Base-by-base conservation (phyloP, 2,329 filamentous ascomycete genomes). In the Fusarium metavorans region DNA sequence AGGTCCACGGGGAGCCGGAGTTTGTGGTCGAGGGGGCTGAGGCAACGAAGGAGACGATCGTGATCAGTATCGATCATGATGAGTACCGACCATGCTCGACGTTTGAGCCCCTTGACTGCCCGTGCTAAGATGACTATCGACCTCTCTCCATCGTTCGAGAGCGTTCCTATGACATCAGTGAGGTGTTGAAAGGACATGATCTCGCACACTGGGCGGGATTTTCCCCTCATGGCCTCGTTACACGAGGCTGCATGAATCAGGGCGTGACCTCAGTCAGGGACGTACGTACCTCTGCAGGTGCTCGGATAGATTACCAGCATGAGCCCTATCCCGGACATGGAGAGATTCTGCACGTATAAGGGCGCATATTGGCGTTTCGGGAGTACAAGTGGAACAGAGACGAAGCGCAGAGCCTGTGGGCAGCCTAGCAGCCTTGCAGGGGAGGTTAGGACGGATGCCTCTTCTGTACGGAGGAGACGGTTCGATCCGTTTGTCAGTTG, bases 281-380 rank as follows among this genome's bases (percentile, higher is more conserved):
- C 50, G 25, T 25, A 50, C 45, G 16, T 50, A 27, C 23, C 23
- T 32, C 23, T 37, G 39, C 23, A 48, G 56, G 41, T 23, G 45
- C 56, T 70, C n/a, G 60, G 65, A 69, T 66, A 72, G 50, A 16
- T 34, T 45, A 11, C 43, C 11, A 60, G 43, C 45, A 68, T 65
- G 34, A 45, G 23, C 39, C 60, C 48, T 57, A 39, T 48, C 25
- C 25, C 41, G 37, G 52, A 43, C 61, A 48, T 64, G 32, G 62
- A 59, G 39, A 75, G 73, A 73, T 75, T 65, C 63, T 73, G 70
- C 64, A 75, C 39, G 64, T 30, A 32, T 32, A 48, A 37, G 54
- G 59, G 23, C 43, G 23, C 35, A 70, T 41, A 45, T 52, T 67
- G 48, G 59, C 32, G 10, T 48, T 32, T 25, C 20, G 27, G 72